Evolutionary conservation across 345 rosid species (phyloP).

Genomic region (Dipteronia dyeriana): DNA sequence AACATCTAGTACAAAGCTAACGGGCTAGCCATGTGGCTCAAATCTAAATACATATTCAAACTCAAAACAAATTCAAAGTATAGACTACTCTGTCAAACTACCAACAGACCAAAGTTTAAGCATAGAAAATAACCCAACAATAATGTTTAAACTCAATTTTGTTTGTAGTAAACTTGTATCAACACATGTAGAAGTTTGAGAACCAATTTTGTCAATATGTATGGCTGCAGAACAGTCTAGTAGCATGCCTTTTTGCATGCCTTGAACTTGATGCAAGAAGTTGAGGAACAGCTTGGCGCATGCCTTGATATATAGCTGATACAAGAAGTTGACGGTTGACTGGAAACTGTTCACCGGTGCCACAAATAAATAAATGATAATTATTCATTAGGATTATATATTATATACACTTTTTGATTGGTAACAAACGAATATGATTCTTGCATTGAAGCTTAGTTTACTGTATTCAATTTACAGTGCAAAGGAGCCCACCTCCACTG

Average conservation of each 20-base stretch:
- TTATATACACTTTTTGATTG: neutral
- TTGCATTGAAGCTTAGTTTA: constrained; percentile 13
- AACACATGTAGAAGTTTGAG: neutral
- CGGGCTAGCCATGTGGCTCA: too few species aligned
- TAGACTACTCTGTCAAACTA: too few species aligned
- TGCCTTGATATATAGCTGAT: neutral
- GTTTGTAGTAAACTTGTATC: neutral
- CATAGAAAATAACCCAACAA: too few species aligned
- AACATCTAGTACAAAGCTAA: too few species aligned
- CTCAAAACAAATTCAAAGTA: too few species aligned
- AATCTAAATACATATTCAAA: too few species aligned
- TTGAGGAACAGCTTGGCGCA: neutral
- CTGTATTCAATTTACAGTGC: neutral
- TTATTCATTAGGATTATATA: neutral
- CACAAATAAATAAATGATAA: neutral
- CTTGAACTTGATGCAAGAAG: neutral
- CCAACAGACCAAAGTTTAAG: too few species aligned
- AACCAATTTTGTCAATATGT: too few species aligned
- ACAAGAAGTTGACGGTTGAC: neutral
- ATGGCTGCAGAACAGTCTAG: neutral
- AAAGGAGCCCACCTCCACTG: constrained; percentile 15
- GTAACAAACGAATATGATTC: constrained; percentile 17
- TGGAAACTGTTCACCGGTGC: neutral
- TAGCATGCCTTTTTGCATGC: neutral
- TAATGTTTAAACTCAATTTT: too few species aligned